Percentiles rank a stretch among this genome's conserved stretches.
Conservation (phyloP, 805 yeast genomes). For the Isabelozyma heimii region DNA sequence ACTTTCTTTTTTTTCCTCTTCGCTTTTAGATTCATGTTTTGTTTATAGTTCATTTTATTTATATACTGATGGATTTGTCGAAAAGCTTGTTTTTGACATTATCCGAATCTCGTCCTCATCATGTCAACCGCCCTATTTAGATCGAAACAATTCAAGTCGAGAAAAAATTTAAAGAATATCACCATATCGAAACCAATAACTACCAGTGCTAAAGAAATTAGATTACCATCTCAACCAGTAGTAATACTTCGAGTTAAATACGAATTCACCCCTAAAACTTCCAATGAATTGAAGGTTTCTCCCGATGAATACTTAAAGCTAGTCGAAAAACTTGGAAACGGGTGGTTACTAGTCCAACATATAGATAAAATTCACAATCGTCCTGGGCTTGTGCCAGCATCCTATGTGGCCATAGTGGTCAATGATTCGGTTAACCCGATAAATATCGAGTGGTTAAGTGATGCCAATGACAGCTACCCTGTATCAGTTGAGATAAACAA, state of each 20-base stretch:
- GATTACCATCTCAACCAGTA: constrained; percentile 8
- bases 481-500: constrained; percentile 17
- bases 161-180: constrained; percentile 22
- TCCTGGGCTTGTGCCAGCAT: constrained; percentile 37
- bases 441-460: constrained; percentile 28
- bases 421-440: constrained; percentile 35
- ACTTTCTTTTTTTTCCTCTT: too few species aligned
- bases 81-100: not conserved
- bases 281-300: constrained; percentile 24
- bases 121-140: constrained; percentile 24
- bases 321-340: constrained; percentile 35
- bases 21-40: too few species aligned
- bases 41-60: too few species aligned
- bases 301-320: constrained; percentile 29
- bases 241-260: constrained; percentile 30
- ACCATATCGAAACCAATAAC: constrained; percentile 23
- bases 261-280: constrained; percentile 24
- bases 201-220: not conserved
- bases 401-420: constrained; percentile 37
- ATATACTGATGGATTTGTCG: not conserved
- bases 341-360: constrained; percentile 35
- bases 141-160: constrained; percentile 20
- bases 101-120: not conserved
- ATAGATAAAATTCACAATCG: constrained; percentile 16
- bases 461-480: constrained; percentile 6